These are phyloP conservation scores for Dothidotthia symphoricarpi DNA, from an alignment of 2,329 filamentous ascomycete species.

Conservation along the genomic window DNA sequence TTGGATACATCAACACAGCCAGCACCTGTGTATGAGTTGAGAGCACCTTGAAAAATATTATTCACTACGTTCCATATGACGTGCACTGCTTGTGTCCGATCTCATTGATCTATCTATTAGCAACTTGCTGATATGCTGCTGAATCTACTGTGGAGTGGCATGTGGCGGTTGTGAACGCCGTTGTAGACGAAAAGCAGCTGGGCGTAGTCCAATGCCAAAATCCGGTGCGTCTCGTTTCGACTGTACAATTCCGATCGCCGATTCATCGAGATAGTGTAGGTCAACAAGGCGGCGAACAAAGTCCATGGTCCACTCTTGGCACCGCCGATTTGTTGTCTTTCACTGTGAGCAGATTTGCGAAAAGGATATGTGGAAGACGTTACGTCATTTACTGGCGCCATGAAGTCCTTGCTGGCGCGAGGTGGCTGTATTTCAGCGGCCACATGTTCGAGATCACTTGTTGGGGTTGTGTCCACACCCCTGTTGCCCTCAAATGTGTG, in stretches of 20 bases:
- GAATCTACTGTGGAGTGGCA: background rate
- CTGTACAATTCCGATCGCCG: conserved; percentile 4
- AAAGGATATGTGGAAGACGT: no score
- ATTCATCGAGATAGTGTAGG: conserved; percentile 6
- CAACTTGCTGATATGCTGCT: conserved; percentile 2
- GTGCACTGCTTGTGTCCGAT: no score
- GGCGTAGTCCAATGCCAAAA: conserved; percentile 4
- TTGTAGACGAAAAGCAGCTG: conserved; percentile 2
- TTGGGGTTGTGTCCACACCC: conserved; percentile 18
- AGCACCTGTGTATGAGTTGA: no score
- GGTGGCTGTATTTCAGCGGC: conserved; percentile 31
- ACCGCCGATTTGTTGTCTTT: conserved; percentile 8
- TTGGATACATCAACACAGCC: no score
- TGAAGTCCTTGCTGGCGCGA: conserved; percentile 34
- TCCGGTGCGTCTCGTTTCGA: conserved; percentile 4
- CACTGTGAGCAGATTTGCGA: background rate
- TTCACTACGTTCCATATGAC: no score
- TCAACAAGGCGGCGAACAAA: conserved; percentile 5
- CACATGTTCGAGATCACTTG: conserved; percentile 25
- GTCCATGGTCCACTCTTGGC: conserved; percentile 8
- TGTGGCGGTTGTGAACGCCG: conserved; percentile 1
- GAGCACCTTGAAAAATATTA: no score
- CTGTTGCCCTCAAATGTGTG: conserved; percentile 1
- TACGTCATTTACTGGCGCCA: conserved; percentile 39
- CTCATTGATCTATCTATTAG: no score